Percentiles rank a stretch among this genome's conserved stretches.
phyloP scores from a whole-genome alignment of 371 early-diverging fungal genomes.

The Chytridiales sp. region DNA sequence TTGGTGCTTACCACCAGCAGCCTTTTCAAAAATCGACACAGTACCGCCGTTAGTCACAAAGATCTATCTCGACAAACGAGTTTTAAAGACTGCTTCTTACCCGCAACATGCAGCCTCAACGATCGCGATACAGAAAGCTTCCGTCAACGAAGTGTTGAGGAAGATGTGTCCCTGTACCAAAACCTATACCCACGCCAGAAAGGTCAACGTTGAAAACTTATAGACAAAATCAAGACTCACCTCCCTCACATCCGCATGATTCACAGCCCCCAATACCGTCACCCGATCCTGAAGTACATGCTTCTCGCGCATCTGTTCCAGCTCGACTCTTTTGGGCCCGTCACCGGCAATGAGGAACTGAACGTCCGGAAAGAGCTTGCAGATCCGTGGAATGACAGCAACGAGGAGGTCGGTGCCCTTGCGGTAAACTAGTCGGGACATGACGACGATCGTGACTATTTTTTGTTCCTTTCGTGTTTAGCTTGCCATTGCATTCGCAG shows the following conservation, averaged over 20 bases:
- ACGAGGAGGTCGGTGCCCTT: conserved; percentile 97
- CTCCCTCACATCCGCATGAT: conserved; percentile 82
- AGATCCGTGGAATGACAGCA: conserved; percentile 92
- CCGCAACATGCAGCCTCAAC: conserved; percentile 99
- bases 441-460: conserved; percentile 88
- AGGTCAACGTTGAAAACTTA: conserved; percentile 1
- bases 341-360: conserved; percentile 96
- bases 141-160: conserved; percentile 98
- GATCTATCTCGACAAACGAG: conserved; percentile 1
- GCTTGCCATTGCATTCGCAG: background rate
- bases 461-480: too few relatives aligned
- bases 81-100: conserved; percentile 36
- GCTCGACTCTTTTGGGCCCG: conserved; percentile 93
- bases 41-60: background rate
- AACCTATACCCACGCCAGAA: conserved; percentile 40
- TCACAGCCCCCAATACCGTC: conserved; percentile 84
- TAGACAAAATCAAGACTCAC: conserved; percentile 42
- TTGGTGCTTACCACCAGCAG: conserved; percentile 96
- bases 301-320: conserved; percentile 98
- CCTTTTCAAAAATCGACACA: conserved; percentile 43
- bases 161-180: conserved; percentile 96
- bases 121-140: conserved; percentile 99
- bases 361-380: conserved; percentile 76
- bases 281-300: conserved; percentile 92
- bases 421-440: conserved; percentile 92